Percentiles rank a stretch among this genome's conserved stretches.
Conservation (phyloP, 192 early-diverging fungal species). For the Phycomyces nitens region DNA sequence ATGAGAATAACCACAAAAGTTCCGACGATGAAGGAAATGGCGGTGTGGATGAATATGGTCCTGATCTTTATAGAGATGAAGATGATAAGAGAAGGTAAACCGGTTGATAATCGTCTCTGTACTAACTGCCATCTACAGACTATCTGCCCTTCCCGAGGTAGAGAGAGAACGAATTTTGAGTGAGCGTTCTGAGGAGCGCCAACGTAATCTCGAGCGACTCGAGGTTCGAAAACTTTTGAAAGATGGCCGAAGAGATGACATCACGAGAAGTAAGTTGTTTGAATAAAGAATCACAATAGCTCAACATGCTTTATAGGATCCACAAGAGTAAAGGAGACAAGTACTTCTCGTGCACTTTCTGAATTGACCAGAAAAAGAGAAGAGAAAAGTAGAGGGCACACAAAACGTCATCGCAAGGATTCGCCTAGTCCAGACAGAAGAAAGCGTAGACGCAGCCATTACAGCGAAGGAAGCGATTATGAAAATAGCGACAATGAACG, state of each 20-base stretch:
- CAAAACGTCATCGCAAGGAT: slow-evolving; percentile 23
- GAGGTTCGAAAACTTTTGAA: slow-evolving; percentile 38
- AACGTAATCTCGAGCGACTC: slow-evolving; percentile 32
- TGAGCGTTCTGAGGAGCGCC: slow-evolving; percentile 65
- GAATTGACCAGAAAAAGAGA: slow-evolving; percentile 59
- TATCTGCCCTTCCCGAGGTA: slow-evolving; percentile 64
- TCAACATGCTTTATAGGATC: slow-evolving; percentile 36
- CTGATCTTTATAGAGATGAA: slow-evolving; percentile 70
- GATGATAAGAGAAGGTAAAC: slow-evolving; percentile 51
- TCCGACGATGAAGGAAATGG: slow-evolving; percentile 51
- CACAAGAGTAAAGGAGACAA: slow-evolving; percentile 47
- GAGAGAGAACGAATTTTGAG: slow-evolving; percentile 74
- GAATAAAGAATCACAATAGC: neutral
- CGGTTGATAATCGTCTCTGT: neutral
- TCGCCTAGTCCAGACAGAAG: slow-evolving; percentile 34
- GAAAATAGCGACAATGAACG: slow-evolving; percentile 31
- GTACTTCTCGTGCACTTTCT: slow-evolving; percentile 38
- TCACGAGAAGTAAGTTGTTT: slow-evolving; percentile 24
- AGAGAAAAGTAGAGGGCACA: slow-evolving; percentile 35
- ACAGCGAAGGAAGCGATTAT: slow-evolving; percentile 26
- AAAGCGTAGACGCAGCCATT: slow-evolving; percentile 11
- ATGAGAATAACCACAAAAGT: slow-evolving; percentile 39
- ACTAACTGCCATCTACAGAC: too few species aligned
- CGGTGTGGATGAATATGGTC: slow-evolving; percentile 68
- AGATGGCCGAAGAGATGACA: slow-evolving; percentile 35